Evolutionary conservation across 352 stramenopile genomes (phyloP).

Genomic region (Plasmopara muralis): DNA sequence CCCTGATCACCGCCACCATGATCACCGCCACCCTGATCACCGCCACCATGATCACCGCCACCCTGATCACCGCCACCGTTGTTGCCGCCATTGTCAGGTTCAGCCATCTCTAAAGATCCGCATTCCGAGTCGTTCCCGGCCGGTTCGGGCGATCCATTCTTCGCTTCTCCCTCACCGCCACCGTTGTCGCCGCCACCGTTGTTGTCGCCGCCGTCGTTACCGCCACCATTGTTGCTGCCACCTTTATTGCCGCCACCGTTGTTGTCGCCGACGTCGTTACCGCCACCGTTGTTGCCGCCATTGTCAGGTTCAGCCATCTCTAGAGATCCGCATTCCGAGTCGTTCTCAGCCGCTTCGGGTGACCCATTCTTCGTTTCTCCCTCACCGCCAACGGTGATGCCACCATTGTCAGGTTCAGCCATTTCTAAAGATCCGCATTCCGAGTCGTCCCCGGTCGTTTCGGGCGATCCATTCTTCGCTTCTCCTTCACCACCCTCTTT

Average conservation of each 20-base stretch:
- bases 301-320: slow-evolving; percentile 20
- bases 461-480: slow-evolving; percentile 13
- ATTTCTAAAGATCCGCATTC: slow-evolving; percentile 4
- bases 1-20: no score
- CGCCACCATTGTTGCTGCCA: no score
- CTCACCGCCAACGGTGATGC: slow-evolving; percentile 1
- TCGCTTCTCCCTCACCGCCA: slow-evolving; percentile 7
- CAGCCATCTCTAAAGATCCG: slow-evolving; percentile 25
- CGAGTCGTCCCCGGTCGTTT: slow-evolving; percentile 15
- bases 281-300: background rate
- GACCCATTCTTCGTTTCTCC: slow-evolving; percentile 1
- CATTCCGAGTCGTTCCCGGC: slow-evolving; percentile 16
- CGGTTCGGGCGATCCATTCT: background rate
- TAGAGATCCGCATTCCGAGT: slow-evolving; percentile 22
- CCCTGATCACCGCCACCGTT: background rate
- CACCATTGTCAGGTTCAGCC: slow-evolving; percentile 14
- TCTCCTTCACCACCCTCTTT: background rate
- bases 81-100: slow-evolving; percentile 3
- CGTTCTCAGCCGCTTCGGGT: slow-evolving; percentile 7
- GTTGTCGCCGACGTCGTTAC: no score
- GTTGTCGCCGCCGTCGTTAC: background rate
- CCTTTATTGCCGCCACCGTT: background rate
- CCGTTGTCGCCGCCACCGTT: background rate
- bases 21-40: no score
- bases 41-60: background rate